These are phyloP conservation scores for Aspergillus biplanus DNA, from an alignment of 495 filamentous ascomycete genomes.

Conservation along the genomic window DNA sequence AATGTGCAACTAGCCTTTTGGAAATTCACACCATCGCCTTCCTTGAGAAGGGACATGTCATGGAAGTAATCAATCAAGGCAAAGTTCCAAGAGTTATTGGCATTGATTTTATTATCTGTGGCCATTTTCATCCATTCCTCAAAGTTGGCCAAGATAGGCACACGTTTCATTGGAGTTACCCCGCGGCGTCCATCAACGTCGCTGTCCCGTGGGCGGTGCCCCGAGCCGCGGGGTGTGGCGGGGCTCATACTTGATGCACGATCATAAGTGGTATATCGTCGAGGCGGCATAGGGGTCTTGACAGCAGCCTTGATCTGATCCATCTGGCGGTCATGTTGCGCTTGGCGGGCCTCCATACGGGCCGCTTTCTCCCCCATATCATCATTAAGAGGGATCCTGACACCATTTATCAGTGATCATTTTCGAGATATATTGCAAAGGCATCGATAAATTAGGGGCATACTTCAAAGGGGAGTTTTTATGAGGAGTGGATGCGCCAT, in stretches of 20 bases:
- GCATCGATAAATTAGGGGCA: conserved; percentile 22
- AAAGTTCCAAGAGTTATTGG: conserved; percentile 98
- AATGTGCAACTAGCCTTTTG: conserved; percentile 98
- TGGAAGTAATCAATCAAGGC: conserved; percentile 99
- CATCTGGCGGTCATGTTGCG: conserved; percentile 87
- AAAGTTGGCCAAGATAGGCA: conserved; percentile 95
- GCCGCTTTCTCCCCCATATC: conserved; percentile 90
- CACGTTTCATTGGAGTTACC: conserved; percentile 94
- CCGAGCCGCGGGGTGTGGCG: conserved; percentile 61
- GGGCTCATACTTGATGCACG: conserved; percentile 69
- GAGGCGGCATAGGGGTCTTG: conserved; percentile 69
- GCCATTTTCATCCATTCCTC: conserved; percentile 99
- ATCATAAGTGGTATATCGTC: conserved; percentile 67
- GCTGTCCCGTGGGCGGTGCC: conserved; percentile 57
- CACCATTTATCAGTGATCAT: conserved; percentile 15
- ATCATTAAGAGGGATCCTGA: conserved; percentile 89
- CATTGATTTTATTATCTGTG: conserved; percentile 99
- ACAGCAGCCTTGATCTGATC: conserved; percentile 90
- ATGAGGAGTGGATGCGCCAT: conserved; percentile 59
- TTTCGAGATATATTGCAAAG: not conserved
- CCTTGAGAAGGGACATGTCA: conserved; percentile 96
- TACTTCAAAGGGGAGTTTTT: conserved; percentile 73
- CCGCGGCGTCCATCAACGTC: conserved; percentile 66
- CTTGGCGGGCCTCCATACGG: conserved; percentile 84
- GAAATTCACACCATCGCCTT: conserved; percentile 97